Conservation (phyloP, 2,329 filamentous ascomycete species). For the Fusarium ramigenum region DNA sequence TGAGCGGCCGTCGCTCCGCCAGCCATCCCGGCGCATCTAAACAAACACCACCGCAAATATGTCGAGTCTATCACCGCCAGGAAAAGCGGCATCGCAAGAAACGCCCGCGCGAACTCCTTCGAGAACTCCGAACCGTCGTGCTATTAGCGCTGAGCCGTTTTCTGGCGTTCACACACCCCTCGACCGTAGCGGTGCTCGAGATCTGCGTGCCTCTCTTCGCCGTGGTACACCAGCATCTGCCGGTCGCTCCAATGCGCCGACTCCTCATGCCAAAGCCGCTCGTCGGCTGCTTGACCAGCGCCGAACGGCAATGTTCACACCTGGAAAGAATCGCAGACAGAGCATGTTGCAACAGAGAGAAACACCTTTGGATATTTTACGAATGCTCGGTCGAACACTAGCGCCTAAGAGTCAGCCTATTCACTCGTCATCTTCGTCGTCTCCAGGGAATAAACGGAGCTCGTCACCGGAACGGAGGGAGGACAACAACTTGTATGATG, state of each 20-base stretch:
- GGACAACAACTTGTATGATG: conserved; percentile 59
- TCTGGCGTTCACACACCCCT: conserved; percentile 57
- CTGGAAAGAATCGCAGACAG: conserved; percentile 65
- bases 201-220: conserved; percentile 51
- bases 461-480: conserved; percentile 46
- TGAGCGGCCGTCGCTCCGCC: background rate
- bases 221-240: conserved; percentile 58
- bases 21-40: conserved; percentile 8
- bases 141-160: conserved; percentile 48
- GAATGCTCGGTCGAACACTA: conserved; percentile 63
- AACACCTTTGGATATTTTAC: conserved; percentile 63
- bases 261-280: conserved; percentile 70
- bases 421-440: conserved; percentile 58
- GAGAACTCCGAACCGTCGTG: conserved; percentile 44
- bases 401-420: conserved; percentile 59
- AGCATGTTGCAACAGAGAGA: conserved; percentile 66
- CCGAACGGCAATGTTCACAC: conserved; percentile 68
- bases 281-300: conserved; percentile 67
- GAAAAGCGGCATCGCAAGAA: conserved; percentile 20
- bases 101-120: conserved; percentile 33
- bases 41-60: conserved; percentile 20
- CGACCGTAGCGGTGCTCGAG: conserved; percentile 48
- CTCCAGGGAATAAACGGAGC: conserved; percentile 42
- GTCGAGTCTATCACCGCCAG: conserved; percentile 27
- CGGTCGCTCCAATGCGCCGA: conserved; percentile 56